phyloP scores from a whole-genome alignment of 192 early-diverging fungal species.

The Coemansia sp. region DNA sequence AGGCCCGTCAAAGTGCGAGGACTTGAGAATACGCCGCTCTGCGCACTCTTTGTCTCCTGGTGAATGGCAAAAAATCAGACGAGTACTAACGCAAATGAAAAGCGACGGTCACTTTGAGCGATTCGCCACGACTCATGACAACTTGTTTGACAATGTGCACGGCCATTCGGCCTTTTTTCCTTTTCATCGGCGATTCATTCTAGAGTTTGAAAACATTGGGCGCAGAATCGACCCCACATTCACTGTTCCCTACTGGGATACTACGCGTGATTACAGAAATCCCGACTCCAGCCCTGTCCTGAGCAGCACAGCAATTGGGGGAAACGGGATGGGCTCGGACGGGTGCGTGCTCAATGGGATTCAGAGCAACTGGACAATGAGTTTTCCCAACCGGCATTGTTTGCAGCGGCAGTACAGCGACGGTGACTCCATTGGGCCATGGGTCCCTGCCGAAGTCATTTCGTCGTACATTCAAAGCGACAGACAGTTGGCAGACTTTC shows the following conservation, averaged over 20 bases:
- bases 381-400: constrained; percentile 30
- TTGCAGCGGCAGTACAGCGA: constrained; percentile 24
- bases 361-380: constrained; percentile 22
- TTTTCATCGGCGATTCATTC: constrained; percentile 50
- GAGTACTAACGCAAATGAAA: constrained; percentile 27
- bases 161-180: constrained; percentile 45
- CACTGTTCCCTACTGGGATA: constrained; percentile 46
- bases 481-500: constrained; percentile 15
- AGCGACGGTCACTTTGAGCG: constrained; percentile 31
- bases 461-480: constrained; percentile 41
- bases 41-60: constrained; percentile 31
- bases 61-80: constrained; percentile 32
- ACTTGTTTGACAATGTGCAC: constrained; percentile 35
- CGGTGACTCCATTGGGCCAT: constrained; percentile 22
- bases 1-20: constrained; percentile 14
- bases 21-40: constrained; percentile 23
- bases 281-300: constrained; percentile 33
- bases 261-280: constrained; percentile 26
- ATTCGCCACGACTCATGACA: constrained; percentile 36
- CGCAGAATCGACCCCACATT: constrained; percentile 31
- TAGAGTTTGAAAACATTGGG: constrained; percentile 45
- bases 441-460: constrained; percentile 39
- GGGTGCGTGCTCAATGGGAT: constrained; percentile 26
- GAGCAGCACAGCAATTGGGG: constrained; percentile 17
- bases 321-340: constrained; percentile 28